phyloP scores from a whole-genome alignment of 768 basidiomycete genomes.

The Hortiboletus campestris region DNA sequence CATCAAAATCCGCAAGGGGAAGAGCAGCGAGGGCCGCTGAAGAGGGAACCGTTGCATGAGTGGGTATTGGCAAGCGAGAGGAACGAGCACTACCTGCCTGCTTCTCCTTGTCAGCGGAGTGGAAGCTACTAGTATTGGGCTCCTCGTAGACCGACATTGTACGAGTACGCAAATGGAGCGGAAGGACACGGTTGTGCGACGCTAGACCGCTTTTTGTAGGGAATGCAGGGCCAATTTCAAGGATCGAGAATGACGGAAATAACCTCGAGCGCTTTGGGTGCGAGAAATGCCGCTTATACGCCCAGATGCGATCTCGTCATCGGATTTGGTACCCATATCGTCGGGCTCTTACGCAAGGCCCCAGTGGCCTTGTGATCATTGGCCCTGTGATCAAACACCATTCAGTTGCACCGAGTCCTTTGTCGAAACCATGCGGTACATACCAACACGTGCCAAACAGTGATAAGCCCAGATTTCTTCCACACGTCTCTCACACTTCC shows the following conservation, averaged over 20 bases:
- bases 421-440: conserved; percentile 1
- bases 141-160: conserved; percentile 24
- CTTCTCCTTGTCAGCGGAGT: conserved; percentile 27
- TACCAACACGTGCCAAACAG: neutral
- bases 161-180: neutral
- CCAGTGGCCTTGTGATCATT: neutral
- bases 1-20: conserved; percentile 30
- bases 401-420: neutral
- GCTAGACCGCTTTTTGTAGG: conserved; percentile 13
- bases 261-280: neutral
- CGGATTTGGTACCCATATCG: neutral
- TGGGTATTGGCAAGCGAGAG: neutral
- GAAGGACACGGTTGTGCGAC: neutral
- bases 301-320: neutral
- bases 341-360: neutral
- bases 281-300: neutral
- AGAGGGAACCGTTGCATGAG: neutral
- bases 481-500: neutral
- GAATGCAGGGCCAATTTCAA: neutral
- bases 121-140: conserved; percentile 7
- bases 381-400: too few relatives aligned
- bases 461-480: neutral
- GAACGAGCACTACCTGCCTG: conserved; percentile 3
- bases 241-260: neutral
- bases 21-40: conserved; percentile 9